A percentile compares a stretch with the other conserved stretches of the same genome.
Conservation (phyloP, 1,139 yeast species). For the Debaryomyces nepalensis region DNA sequence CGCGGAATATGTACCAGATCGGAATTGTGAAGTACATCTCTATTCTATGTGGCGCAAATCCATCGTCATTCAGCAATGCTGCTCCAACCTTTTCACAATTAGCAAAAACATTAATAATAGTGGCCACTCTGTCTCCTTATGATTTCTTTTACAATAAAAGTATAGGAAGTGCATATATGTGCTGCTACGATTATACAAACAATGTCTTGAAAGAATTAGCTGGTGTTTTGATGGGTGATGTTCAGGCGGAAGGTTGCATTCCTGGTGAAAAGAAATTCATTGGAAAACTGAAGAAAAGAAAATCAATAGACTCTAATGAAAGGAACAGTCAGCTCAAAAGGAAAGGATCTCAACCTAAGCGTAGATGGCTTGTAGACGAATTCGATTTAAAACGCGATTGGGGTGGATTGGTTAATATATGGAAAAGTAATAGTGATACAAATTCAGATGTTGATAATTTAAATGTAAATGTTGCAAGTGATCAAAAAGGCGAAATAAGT, state of each 20-base stretch:
- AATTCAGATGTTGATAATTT: slow-evolving; percentile 9
- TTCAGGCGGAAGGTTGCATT: slow-evolving; percentile 56
- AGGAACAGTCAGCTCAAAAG: slow-evolving; percentile 15
- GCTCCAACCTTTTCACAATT: slow-evolving; percentile 29
- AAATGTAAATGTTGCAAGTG: slow-evolving; percentile 1
- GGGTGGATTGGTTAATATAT: slow-evolving; percentile 49
- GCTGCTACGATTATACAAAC: slow-evolving; percentile 64
- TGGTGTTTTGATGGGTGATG: slow-evolving; percentile 58
- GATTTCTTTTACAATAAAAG: slow-evolving; percentile 61
- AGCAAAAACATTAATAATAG: slow-evolving; percentile 57
- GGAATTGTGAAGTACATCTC: slow-evolving; percentile 65
- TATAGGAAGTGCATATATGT: slow-evolving; percentile 62
- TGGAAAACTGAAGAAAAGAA: slow-evolving; percentile 30
- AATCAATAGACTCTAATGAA: slow-evolving; percentile 17
- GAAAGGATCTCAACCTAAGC: slow-evolving; percentile 34
- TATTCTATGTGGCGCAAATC: slow-evolving; percentile 56
- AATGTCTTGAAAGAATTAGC: slow-evolving; percentile 56
- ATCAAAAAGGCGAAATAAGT: slow-evolving; percentile 21
- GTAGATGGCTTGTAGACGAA: slow-evolving; percentile 67
- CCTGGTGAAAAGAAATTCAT: slow-evolving; percentile 56
- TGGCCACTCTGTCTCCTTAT: slow-evolving; percentile 70
- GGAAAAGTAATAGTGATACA: slow-evolving; percentile 34
- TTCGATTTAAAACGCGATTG: slow-evolving; percentile 58
- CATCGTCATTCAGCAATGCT: slow-evolving; percentile 36
- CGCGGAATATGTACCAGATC: slow-evolving; percentile 68